These are phyloP conservation scores for Neocatenulostroma microsporum DNA, from an alignment of 2,329 filamentous ascomycete genomes.

Conservation along the genomic window DNA sequence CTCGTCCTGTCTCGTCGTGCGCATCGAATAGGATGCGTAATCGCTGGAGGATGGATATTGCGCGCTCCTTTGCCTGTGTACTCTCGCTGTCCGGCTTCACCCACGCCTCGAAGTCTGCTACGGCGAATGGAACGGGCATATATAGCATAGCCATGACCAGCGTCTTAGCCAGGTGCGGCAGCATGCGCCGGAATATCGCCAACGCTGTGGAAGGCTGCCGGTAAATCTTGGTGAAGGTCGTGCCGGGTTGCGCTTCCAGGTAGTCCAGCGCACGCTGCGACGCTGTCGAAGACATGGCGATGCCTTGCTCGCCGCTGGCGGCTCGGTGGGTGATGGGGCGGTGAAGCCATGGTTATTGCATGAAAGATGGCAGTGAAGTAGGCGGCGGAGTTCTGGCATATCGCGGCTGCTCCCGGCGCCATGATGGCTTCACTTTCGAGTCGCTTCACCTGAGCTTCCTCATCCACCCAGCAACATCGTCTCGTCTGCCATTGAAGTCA, in stretches of 20 bases:
- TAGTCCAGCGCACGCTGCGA: conserved; percentile 70
- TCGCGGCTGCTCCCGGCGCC: too few relatives aligned
- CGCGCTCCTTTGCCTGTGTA: conserved; percentile 63
- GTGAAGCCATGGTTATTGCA: conserved; percentile 1
- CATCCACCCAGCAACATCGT: too few relatives aligned
- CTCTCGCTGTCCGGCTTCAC: conserved; percentile 54
- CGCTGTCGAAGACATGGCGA: conserved; percentile 38
- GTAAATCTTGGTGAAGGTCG: conserved; percentile 85
- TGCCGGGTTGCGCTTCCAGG: conserved; percentile 82
- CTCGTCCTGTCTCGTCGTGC: conserved; percentile 52
- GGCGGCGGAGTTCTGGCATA: not conserved
- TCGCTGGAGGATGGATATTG: conserved; percentile 69
- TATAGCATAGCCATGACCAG: conserved; percentile 95
- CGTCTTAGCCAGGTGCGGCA: conserved; percentile 86
- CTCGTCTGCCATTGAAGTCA: too few relatives aligned
- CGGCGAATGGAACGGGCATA: conserved; percentile 69
- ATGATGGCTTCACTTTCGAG: too few relatives aligned
- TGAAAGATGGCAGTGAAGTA: not conserved
- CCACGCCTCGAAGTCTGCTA: conserved; percentile 79
- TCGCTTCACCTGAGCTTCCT: too few relatives aligned
- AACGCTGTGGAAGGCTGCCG: conserved; percentile 91
- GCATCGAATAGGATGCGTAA: conserved; percentile 76
- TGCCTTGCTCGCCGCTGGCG: conserved; percentile 4
- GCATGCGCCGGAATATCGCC: conserved; percentile 94
- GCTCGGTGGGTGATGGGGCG: not conserved